Conservation (phyloP, 352 stramenopile genomes). For the Globisporangium lucens region DNA sequence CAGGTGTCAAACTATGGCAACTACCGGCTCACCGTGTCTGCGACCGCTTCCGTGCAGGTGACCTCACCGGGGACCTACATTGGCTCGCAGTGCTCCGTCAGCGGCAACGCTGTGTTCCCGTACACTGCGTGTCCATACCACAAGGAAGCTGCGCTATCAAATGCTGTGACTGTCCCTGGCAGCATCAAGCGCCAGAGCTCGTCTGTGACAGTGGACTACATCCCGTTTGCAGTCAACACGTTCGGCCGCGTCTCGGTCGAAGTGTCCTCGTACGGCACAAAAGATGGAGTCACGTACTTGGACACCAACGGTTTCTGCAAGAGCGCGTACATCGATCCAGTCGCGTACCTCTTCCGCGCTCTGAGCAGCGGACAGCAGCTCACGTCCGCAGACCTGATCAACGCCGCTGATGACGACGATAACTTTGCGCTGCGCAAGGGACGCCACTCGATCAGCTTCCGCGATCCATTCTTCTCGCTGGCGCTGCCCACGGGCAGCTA, state of each 20-base stretch:
- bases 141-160: constrained; percentile 35
- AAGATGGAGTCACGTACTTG: constrained; percentile 31
- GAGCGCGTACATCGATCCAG: constrained; percentile 64
- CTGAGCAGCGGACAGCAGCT: constrained; percentile 23
- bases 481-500: constrained; percentile 47
- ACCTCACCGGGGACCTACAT: constrained; percentile 50
- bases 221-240: constrained; percentile 41
- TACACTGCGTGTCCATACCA: constrained; percentile 59
- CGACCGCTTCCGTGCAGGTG: constrained; percentile 29
- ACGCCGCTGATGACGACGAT: constrained; percentile 56
- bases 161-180: constrained; percentile 37
- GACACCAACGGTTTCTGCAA: constrained; percentile 66
- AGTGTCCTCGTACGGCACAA: constrained; percentile 49
- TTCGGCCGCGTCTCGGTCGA: constrained; percentile 64
- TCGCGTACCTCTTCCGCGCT: constrained; percentile 53
- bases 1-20: constrained; percentile 64
- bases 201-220: constrained; percentile 56
- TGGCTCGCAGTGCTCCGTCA: constrained; percentile 46
- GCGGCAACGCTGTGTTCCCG: constrained; percentile 20
- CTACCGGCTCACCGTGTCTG: constrained; percentile 58
- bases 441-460: constrained; percentile 64
- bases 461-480: constrained; percentile 69
- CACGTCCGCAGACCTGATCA: constrained; percentile 42
- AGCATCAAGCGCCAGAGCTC: constrained; percentile 42
- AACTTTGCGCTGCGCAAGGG: constrained; percentile 45